Evolutionary conservation across 345 rosid genomes (phyloP).

Genomic region (Lepidium africanum): DNA sequence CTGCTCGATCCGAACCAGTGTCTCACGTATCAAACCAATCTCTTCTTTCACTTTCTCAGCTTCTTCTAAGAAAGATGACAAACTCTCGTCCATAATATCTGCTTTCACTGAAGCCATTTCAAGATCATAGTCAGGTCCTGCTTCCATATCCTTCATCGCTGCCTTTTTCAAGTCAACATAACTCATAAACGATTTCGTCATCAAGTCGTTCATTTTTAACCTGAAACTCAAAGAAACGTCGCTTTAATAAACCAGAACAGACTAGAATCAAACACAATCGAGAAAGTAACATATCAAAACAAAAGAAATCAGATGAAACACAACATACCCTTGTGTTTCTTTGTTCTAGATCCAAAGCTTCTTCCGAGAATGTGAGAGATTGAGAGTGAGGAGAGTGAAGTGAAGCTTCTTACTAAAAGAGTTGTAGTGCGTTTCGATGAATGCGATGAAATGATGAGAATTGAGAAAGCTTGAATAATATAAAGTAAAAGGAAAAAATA

Average conservation of each 20-base stretch:
- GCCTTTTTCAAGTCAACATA: constrained; percentile 89
- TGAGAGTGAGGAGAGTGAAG: neutral
- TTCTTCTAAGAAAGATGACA: constrained; percentile 72
- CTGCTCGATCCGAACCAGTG: constrained; percentile 51
- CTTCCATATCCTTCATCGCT: constrained; percentile 90
- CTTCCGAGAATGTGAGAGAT: neutral
- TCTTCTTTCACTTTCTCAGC: constrained; percentile 87
- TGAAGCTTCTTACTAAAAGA: neutral
- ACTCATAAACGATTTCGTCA: constrained; percentile 93
- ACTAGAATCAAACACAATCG: neutral
- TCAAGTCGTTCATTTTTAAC: constrained; percentile 73
- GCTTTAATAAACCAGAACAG: neutral
- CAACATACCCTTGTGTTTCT: neutral
- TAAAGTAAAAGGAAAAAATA: neutral
- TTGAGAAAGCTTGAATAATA: neutral
- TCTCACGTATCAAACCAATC: constrained; percentile 61
- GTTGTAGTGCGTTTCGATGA: neutral
- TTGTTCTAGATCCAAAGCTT: neutral
- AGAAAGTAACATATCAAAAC: neutral
- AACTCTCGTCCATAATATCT: constrained; percentile 53
- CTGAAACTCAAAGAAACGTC: neutral
- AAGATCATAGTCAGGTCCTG: constrained; percentile 56
- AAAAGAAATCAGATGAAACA: neutral
- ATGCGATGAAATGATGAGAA: neutral
- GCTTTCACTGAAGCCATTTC: constrained; percentile 36